phyloP scores from a whole-genome alignment of 2,329 filamentous ascomycete genomes.

The Hymenoscyphus infarciens region DNA sequence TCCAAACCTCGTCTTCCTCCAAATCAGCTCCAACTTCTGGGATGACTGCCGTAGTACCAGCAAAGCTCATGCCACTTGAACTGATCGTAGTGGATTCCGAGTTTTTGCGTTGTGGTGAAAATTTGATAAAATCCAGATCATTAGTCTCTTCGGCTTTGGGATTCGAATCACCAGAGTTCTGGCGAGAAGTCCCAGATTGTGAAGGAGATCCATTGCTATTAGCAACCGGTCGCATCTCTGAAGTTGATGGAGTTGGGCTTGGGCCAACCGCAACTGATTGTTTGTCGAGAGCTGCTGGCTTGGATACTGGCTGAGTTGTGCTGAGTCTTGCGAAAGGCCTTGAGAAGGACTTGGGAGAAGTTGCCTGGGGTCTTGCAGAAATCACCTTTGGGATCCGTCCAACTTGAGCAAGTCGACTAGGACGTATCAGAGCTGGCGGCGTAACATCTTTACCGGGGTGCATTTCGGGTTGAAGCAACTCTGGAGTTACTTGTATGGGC shows the following conservation, averaged over 20 bases:
- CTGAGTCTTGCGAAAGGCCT: constrained; percentile 68
- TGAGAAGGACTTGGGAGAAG: constrained; percentile 78
- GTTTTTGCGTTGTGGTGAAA: constrained; percentile 63
- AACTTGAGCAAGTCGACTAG: constrained; percentile 67
- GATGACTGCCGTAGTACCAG: constrained; percentile 61
- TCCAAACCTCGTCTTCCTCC: constrained; percentile 92
- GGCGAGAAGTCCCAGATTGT: constrained; percentile 13
- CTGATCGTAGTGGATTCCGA: constrained; percentile 62
- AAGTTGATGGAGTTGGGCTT: constrained; percentile 33
- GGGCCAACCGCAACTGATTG: constrained; percentile 49
- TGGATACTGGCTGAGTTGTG: constrained; percentile 38
- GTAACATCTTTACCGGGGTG: constrained; percentile 20
- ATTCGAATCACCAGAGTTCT: constrained; percentile 26
- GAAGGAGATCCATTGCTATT: background rate
- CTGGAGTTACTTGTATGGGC: constrained; percentile 20
- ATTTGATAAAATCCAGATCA: constrained; percentile 64
- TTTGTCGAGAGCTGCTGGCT: constrained; percentile 33
- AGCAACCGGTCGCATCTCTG: constrained; percentile 16
- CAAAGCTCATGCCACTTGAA: constrained; percentile 56
- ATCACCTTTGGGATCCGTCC: constrained; percentile 86
- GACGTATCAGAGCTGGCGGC: constrained; percentile 5
- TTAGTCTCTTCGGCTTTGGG: constrained; percentile 21
- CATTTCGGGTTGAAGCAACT: constrained; percentile 26
- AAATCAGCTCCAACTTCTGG: constrained; percentile 59
- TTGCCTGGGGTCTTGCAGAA: constrained; percentile 61